These are phyloP conservation scores for Fraxinus latifolia DNA, from an alignment of 305 asterid species.

Conservation along the genomic window DNA sequence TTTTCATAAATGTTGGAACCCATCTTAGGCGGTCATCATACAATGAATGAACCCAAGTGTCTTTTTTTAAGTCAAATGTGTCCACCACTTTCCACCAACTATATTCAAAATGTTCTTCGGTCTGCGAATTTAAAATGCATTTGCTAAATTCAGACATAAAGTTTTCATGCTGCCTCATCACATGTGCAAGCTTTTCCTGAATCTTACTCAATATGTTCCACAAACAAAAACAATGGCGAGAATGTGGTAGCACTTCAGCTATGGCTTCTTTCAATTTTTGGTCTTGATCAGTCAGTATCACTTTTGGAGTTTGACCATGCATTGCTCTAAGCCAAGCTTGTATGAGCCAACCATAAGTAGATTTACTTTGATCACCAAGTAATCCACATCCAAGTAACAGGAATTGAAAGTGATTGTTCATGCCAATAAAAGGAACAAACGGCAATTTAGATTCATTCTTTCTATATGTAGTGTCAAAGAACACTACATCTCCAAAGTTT, in stretches of 20 bases:
- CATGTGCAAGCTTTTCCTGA: constrained; percentile 41
- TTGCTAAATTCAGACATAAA: constrained; percentile 36
- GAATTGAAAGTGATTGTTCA: constrained; percentile 47
- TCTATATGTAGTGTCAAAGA: constrained; percentile 36
- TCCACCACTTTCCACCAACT: constrained; percentile 47
- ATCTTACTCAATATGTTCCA: constrained; percentile 47
- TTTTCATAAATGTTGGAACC: constrained; percentile 44
- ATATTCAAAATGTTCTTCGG: constrained; percentile 42
- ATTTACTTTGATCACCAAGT: constrained; percentile 42
- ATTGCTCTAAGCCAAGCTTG: constrained; percentile 49
- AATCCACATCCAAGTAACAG: constrained; percentile 48
- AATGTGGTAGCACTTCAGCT: constrained; percentile 41
- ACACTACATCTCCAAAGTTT: constrained; percentile 43
- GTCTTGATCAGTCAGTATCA: constrained; percentile 52
- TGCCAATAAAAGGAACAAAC: constrained; percentile 46
- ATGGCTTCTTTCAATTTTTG: constrained; percentile 39
- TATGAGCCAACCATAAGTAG: constrained; percentile 45
- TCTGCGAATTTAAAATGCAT: constrained; percentile 46
- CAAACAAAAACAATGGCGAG: constrained; percentile 50
- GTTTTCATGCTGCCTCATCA: constrained; percentile 36
- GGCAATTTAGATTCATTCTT: constrained; percentile 40
- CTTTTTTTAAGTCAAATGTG: constrained; percentile 37
- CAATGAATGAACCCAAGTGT: constrained; percentile 42
- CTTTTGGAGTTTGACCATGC: constrained; percentile 52
- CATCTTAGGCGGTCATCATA: constrained; percentile 50